Evolutionary conservation across 371 early-diverging fungal genomes (phyloP).

Genomic region (Zopfochytrium polystomum): DNA sequence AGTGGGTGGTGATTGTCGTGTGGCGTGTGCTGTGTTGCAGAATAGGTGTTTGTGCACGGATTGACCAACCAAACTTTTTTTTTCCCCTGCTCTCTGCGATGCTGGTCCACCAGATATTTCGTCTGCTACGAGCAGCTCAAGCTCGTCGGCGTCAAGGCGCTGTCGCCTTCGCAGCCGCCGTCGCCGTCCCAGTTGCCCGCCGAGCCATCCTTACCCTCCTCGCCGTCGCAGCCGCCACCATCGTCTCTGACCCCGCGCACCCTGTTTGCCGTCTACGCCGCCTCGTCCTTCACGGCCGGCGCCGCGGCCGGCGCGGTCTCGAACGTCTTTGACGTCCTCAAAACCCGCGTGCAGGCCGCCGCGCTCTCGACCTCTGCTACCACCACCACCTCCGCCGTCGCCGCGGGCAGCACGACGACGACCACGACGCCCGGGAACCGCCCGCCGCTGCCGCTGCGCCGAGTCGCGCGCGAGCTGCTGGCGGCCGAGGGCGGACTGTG

Average conservation of each 20-base stretch:
- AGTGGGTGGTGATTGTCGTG: background rate
- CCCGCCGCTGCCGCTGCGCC: no score
- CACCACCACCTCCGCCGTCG: no score
- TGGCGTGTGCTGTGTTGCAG: no score
- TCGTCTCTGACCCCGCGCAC: background rate
- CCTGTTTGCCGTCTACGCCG: conserved; percentile 50
- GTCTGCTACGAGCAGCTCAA: conserved; percentile 74
- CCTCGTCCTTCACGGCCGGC: conserved; percentile 61
- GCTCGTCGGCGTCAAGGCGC: no score
- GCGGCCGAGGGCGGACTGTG: conserved; percentile 59
- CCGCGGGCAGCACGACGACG: no score
- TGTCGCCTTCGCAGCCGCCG: no score
- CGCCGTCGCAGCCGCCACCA: background rate
- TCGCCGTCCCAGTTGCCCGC: no score
- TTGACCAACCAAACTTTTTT: no score
- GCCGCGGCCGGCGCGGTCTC: conserved; percentile 60
- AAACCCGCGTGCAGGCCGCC: conserved; percentile 75
- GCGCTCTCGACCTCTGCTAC: conserved; percentile 36
- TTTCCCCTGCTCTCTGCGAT: conserved; percentile 17
- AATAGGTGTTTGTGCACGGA: no score
- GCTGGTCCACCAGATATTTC: conserved; percentile 56
- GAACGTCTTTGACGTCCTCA: conserved; percentile 75
- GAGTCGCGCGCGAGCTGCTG: conserved; percentile 59
- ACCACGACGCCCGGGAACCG: no score
- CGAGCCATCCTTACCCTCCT: no score